Evolutionary conservation across 2,329 filamentous ascomycete species (phyloP).

Genomic region (Beauveria bassiana): DNA sequence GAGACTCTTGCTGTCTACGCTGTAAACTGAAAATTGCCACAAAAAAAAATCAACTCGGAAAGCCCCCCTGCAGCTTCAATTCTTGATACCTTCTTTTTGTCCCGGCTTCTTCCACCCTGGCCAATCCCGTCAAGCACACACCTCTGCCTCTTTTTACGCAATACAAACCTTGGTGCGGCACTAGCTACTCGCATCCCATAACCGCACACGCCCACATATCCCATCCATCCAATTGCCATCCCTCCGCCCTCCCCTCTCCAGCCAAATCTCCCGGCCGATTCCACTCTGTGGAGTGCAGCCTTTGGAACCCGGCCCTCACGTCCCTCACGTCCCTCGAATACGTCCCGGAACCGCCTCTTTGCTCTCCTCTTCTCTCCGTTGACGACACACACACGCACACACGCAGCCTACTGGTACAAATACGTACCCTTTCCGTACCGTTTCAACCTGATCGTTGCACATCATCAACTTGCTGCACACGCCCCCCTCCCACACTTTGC

Average conservation of each 20-base stretch:
- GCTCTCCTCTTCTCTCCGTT: not conserved
- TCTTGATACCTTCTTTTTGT: not conserved
- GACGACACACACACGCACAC: not conserved
- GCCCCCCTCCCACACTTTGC: slow-evolving; percentile 6
- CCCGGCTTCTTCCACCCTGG: slow-evolving; percentile 7
- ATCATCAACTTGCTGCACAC: slow-evolving; percentile 1
- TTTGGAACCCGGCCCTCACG: not conserved
- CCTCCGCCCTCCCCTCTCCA: not conserved
- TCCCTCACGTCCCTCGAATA: slow-evolving; percentile 4
- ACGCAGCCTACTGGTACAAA: not conserved
- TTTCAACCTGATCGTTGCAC: slow-evolving; percentile 8
- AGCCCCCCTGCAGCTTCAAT: too few species aligned
- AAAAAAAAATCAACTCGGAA: not conserved
- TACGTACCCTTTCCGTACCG: slow-evolving; percentile 4
- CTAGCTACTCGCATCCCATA: slow-evolving; percentile 1
- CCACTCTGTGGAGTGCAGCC: slow-evolving; percentile 10
- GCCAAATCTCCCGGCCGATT: slow-evolving; percentile 13
- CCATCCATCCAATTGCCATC: not conserved
- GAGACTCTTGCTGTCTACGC: not conserved
- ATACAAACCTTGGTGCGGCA: slow-evolving; percentile 9
- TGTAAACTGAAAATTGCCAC: not conserved
- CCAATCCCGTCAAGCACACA: not conserved
- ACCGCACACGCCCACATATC: not conserved
- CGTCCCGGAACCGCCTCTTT: slow-evolving; percentile 8
- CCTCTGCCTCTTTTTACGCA: slow-evolving; percentile 8